A percentile compares a stretch with the other conserved stretches of the same genome.
Conservation (phyloP, 768 basidiomycete genomes). For the Cyclocybe cylindracea region DNA sequence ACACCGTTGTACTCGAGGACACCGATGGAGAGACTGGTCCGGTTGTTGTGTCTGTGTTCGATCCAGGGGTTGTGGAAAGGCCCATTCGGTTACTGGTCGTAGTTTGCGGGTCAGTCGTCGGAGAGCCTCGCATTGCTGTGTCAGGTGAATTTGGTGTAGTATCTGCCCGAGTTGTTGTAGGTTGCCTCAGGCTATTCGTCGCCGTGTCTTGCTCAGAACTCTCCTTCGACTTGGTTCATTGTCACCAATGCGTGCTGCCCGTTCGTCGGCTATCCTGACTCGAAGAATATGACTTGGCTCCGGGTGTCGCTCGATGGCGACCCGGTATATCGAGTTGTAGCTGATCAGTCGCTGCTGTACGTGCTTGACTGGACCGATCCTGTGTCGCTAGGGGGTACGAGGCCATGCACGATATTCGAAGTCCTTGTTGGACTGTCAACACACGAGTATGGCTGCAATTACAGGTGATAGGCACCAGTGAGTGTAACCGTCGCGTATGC, state of each 20-base stretch:
- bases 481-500: constrained; percentile 10
- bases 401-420: constrained; percentile 6
- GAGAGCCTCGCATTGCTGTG: no score
- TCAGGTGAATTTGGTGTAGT: not conserved
- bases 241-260: constrained; percentile 4
- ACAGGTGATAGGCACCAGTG: constrained; percentile 4
- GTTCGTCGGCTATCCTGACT: constrained; percentile 3
- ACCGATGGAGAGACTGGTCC: no score
- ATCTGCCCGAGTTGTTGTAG: not conserved
- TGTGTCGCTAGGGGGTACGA: constrained; percentile 2
- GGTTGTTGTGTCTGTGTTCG: no score
- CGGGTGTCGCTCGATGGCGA: not conserved
- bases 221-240: constrained; percentile 4
- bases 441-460: not conserved
- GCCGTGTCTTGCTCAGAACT: constrained; percentile 9
- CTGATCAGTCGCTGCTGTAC: constrained; percentile 5
- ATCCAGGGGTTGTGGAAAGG: no score
- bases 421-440: no score
- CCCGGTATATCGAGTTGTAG: not conserved
- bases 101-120: no score
- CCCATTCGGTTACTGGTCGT: no score
- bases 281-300: constrained; percentile 4
- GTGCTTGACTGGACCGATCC: not conserved
- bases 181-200: constrained; percentile 7
- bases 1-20: not conserved